Percentiles rank a stretch among this genome's conserved stretches.
Conservation (phyloP, 768 basidiomycete genomes). For the Psilocybe azurescens region DNA sequence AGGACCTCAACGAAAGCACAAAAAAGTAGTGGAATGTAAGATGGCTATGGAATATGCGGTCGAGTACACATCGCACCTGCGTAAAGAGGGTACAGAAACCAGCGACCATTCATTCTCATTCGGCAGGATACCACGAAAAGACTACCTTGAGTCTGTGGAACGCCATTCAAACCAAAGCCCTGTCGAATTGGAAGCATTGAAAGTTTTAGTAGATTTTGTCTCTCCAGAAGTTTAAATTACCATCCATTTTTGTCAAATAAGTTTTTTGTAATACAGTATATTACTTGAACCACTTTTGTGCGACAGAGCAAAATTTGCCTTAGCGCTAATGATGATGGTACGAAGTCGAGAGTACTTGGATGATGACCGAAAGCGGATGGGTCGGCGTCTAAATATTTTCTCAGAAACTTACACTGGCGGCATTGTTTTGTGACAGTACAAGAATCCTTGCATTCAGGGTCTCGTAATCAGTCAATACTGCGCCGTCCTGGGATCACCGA, state of each 20-base stretch:
- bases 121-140: conserved; percentile 18
- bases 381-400: neutral
- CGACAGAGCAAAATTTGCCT: no score
- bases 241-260: neutral
- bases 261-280: neutral
- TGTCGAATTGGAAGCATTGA: conserved; percentile 20
- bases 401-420: no score
- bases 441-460: no score
- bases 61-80: conserved; percentile 23
- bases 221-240: conserved; percentile 7
- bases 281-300: no score
- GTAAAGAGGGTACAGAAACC: conserved; percentile 10
- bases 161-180: conserved; percentile 20
- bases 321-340: no score
- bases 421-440: no score
- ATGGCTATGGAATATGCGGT: conserved; percentile 20
- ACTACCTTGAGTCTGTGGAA: conserved; percentile 25
- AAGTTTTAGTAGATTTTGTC: conserved; percentile 26
- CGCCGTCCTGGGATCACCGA: no score
- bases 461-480: no score
- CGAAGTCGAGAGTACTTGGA: no score
- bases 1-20: conserved; percentile 7
- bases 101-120: conserved; percentile 14
- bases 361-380: neutral
- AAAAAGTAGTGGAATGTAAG: conserved; percentile 17